phyloP scores from a whole-genome alignment of 2,329 filamentous ascomycete genomes.

The Verruconis gallopava region DNA sequence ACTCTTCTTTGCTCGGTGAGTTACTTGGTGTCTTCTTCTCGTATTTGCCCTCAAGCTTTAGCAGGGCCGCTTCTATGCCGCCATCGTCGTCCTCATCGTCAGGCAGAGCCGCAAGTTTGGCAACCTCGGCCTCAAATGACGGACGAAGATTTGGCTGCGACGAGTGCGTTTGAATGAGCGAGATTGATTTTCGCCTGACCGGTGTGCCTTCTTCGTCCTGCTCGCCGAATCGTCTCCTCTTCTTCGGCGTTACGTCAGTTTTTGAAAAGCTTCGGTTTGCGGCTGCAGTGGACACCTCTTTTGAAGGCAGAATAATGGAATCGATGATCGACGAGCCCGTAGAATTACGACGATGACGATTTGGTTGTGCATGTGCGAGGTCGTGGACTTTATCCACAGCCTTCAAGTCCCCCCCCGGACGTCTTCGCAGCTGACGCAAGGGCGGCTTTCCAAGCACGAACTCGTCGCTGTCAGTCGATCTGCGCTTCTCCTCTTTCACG shows the following conservation, averaged over 20 bases:
- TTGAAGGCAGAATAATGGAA: neutral
- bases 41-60: constrained; percentile 85
- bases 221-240: neutral
- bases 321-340: constrained; percentile 29
- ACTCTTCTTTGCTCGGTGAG: constrained; percentile 31
- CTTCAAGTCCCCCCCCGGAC: constrained; percentile 36
- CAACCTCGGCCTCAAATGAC: constrained; percentile 81
- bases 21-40: constrained; percentile 32
- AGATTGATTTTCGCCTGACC: constrained; percentile 22
- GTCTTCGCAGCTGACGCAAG: constrained; percentile 27
- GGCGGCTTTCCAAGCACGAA: constrained; percentile 12
- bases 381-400: constrained; percentile 34
- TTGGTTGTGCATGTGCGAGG: constrained; percentile 20
- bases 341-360: constrained; percentile 30
- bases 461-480: constrained; percentile 5
- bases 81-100: constrained; percentile 64
- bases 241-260: neutral
- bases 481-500: neutral
- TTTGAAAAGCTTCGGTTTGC: neutral
- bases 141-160: constrained; percentile 43
- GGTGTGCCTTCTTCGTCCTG: neutral
- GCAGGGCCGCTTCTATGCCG: constrained; percentile 79
- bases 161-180: constrained; percentile 38
- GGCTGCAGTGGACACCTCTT: neutral
- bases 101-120: constrained; percentile 75